phyloP scores from a whole-genome alignment of 2,329 filamentous ascomycete genomes.

The Fusarium sp. region DNA sequence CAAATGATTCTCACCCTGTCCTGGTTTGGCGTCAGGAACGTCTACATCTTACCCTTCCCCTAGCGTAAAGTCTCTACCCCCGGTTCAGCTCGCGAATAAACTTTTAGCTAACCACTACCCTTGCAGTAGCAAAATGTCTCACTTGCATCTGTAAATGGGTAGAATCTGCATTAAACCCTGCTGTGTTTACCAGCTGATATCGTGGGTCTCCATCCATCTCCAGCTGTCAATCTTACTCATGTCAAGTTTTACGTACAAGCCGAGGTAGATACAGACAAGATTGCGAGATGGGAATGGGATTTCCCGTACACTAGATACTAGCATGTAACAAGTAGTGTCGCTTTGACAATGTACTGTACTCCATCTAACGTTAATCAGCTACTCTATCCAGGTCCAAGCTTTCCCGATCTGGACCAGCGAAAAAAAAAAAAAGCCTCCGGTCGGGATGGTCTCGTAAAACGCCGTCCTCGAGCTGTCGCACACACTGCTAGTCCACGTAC shows the following conservation, averaged over 20 bases:
- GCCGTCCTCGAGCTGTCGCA: background rate
- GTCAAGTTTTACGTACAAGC: background rate
- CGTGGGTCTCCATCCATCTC: too few species aligned
- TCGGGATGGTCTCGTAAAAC: background rate
- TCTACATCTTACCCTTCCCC: background rate
- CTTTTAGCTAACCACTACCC: background rate
- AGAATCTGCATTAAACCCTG: background rate
- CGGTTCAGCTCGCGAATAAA: background rate
- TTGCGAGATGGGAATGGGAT: background rate
- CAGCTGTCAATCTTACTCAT: background rate
- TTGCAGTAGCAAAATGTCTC: conserved; percentile 5
- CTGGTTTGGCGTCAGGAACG: conserved; percentile 27
- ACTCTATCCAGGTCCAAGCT: background rate
- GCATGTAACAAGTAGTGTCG: background rate
- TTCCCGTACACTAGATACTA: background rate
- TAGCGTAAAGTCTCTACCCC: conserved; percentile 1
- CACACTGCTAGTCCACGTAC: background rate
- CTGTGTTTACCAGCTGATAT: background rate
- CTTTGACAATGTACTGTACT: too few species aligned
- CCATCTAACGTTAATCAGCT: background rate
- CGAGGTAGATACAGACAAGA: background rate
- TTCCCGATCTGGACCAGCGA: background rate
- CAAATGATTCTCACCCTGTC: background rate
- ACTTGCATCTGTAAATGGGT: background rate
- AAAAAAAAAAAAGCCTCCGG: background rate